Conservation (phyloP, 1,284 basidiomycete genomes). For the Neonothopanus nambi region DNA sequence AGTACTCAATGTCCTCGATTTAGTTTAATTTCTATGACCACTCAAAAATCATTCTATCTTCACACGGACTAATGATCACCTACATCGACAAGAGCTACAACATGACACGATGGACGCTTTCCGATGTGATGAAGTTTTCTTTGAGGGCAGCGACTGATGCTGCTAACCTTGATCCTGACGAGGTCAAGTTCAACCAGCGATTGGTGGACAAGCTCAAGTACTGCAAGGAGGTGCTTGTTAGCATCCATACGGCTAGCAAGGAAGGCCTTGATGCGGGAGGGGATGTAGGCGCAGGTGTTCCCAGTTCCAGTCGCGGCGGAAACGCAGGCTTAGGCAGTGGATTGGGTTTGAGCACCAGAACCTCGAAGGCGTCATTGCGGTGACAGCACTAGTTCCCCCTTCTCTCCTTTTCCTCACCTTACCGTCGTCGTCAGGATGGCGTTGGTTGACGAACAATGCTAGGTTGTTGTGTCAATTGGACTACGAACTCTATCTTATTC, state of each 20-base stretch:
- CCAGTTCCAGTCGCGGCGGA: not conserved
- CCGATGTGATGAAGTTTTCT: slow-evolving; percentile 68
- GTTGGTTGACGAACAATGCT: not conserved
- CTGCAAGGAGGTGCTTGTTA: slow-evolving; percentile 75
- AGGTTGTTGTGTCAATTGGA: no score
- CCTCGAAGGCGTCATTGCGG: slow-evolving; percentile 11
- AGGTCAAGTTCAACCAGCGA: slow-evolving; percentile 60
- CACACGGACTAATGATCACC: slow-evolving; percentile 76
- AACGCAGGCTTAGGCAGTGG: not conserved
- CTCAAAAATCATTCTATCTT: slow-evolving; percentile 89
- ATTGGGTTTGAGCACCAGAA: not conserved
- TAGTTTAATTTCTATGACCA: slow-evolving; percentile 99
- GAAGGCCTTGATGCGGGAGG: not conserved
- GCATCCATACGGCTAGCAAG: slow-evolving; percentile 50
- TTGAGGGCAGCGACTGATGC: slow-evolving; percentile 37
- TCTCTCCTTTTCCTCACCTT: not conserved
- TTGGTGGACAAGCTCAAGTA: slow-evolving; percentile 80
- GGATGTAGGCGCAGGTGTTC: not conserved
- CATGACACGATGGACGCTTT: slow-evolving; percentile 75
- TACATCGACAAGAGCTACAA: slow-evolving; percentile 90
- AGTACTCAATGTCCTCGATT: not conserved
- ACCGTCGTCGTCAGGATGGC: not conserved
- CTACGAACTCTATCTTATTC: no score
- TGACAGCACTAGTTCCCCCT: no score
- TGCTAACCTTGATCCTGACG: slow-evolving; percentile 43